Percentiles rank a stretch among this genome's conserved stretches.
These are phyloP conservation scores for Paraphaeosphaeria sporulosa DNA, from an alignment of 2,329 filamentous ascomycete genomes.

Conservation along the genomic window DNA sequence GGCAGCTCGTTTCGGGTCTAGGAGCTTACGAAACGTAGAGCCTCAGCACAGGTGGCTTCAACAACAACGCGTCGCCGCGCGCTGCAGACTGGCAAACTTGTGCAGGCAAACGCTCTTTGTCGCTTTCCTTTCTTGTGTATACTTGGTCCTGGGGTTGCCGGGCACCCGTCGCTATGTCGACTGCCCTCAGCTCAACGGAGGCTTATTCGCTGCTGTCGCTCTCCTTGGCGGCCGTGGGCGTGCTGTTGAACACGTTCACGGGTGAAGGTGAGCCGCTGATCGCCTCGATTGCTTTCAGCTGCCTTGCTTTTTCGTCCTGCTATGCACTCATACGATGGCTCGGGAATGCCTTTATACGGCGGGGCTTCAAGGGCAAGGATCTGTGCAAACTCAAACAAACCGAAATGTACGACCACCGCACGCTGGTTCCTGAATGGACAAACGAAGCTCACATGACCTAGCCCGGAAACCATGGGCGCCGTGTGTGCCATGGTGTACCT, in stretches of 20 bases:
- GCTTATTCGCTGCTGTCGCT: slow-evolving; percentile 67
- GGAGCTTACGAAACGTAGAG: slow-evolving; percentile 14
- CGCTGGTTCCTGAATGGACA: not conserved
- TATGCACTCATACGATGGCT: slow-evolving; percentile 94
- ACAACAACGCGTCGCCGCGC: slow-evolving; percentile 27
- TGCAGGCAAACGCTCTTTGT: slow-evolving; percentile 26
- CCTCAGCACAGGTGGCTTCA: slow-evolving; percentile 25
- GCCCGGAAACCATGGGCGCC: slow-evolving; percentile 94
- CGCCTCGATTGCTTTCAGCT: slow-evolving; percentile 85
- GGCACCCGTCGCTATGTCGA: slow-evolving; percentile 30
- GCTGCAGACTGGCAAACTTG: slow-evolving; percentile 18
- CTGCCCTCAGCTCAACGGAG: slow-evolving; percentile 61
- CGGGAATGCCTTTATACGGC: slow-evolving; percentile 84
- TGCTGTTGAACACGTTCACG: slow-evolving; percentile 79
- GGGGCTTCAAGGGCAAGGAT: slow-evolving; percentile 88
- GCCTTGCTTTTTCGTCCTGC: slow-evolving; percentile 80
- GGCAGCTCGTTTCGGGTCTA: slow-evolving; percentile 33
- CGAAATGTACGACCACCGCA: slow-evolving; percentile 69
- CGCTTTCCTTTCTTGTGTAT: slow-evolving; percentile 17
- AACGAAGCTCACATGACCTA: slow-evolving; percentile 43
- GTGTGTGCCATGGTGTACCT: slow-evolving; percentile 93
- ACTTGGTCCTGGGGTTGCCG: slow-evolving; percentile 5
- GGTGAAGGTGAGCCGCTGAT: slow-evolving; percentile 88
- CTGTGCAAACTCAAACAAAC: slow-evolving; percentile 77
- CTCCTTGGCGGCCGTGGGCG: slow-evolving; percentile 71